These are phyloP conservation scores for Calonectria fujianensis DNA, from an alignment of 2,329 filamentous ascomycete genomes.

Conservation along the genomic window DNA sequence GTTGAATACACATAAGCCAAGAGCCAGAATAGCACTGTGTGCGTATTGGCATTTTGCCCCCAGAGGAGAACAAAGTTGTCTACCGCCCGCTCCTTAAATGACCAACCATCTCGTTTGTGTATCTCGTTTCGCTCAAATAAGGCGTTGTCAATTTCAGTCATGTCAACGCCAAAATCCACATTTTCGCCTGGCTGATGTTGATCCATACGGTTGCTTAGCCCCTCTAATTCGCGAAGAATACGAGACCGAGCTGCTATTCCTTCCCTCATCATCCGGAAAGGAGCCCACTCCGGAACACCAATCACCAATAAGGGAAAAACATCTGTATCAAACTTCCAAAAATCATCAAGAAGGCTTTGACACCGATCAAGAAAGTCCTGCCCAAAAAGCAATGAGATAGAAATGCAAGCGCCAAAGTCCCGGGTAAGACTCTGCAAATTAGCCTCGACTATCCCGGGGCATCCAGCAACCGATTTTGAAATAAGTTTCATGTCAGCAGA, in stretches of 20 bases:
- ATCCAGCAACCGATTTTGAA: not conserved
- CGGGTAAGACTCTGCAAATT: conserved; percentile 41
- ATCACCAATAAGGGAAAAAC: conserved; percentile 48
- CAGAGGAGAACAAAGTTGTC: conserved; percentile 44
- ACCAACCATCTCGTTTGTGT: conserved; percentile 42
- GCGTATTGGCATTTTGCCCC: conserved; percentile 49
- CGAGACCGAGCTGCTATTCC: conserved; percentile 45
- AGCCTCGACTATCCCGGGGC: conserved; percentile 23
- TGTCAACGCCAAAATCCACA: conserved; percentile 41
- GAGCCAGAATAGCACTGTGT: conserved; percentile 51
- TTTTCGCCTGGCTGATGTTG: conserved; percentile 38
- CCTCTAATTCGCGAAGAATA: conserved; percentile 37
- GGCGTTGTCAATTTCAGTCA: conserved; percentile 43
- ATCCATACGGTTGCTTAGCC: conserved; percentile 32
- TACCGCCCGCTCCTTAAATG: conserved; percentile 35
- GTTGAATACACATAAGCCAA: conserved; percentile 47
- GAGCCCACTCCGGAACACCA: conserved; percentile 48
- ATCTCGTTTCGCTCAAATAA: conserved; percentile 45
- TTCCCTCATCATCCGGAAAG: conserved; percentile 44
- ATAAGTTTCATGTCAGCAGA: conserved; percentile 40
- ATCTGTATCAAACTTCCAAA: conserved; percentile 52
- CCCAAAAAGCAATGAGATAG: conserved; percentile 50
- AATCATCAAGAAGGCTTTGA: conserved; percentile 43
- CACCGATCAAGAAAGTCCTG: conserved; percentile 46
- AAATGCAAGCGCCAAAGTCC: conserved; percentile 52